Base-by-base conservation (phyloP, 2,329 filamentous ascomycete genomes). In the Daldinia eschscholtzii region DNA sequence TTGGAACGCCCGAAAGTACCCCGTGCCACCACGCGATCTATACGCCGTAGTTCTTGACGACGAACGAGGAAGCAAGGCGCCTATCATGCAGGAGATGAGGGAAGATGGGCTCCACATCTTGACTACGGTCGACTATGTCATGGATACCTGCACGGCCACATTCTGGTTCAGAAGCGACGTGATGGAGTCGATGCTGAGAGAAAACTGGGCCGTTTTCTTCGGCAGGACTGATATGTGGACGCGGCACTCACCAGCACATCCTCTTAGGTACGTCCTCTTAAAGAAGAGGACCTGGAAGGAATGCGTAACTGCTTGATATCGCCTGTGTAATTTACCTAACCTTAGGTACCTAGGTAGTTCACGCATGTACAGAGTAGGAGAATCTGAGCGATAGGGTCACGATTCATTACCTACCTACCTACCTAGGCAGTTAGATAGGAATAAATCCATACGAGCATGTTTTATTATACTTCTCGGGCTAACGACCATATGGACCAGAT, bases 81-180 rank as follows among this genome's bases (percentile, higher is more conserved):
- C 30, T 30, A 59, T 46, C 12, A 57, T 57, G 18, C 58, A 30
- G 50, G 55, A 58, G 37, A 66, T 71, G 4, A 67, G 65, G 20
- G 20, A 61, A 3, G 60, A 70, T 30, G 67, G 63, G 13, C 41
- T 70, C 23, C 59, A 57, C 18, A 61, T 68, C 28, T 4, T 69
- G 41, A 66, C 61, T 37, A 70, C 70, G 1, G 66, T 70, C 39
- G 57, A 42, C 1, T 72, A 58, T 57, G 44, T 44, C 10, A 33
- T 39, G 35, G 44, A 59, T 39, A 44, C 35, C 13, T 30, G 4
- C 12, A 62, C 44, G 15, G 69, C 69, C n/a, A 67, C 57, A 3
- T 73, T 74, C 48, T 73, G 69, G 71, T 26, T 74, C n/a, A 65
- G 69, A 30, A 68, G 56, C 41, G 66, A 70, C 15, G 65, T 64